phyloP scores from a whole-genome alignment of 768 basidiomycete genomes.

The Lyophyllum shimeji region DNA sequence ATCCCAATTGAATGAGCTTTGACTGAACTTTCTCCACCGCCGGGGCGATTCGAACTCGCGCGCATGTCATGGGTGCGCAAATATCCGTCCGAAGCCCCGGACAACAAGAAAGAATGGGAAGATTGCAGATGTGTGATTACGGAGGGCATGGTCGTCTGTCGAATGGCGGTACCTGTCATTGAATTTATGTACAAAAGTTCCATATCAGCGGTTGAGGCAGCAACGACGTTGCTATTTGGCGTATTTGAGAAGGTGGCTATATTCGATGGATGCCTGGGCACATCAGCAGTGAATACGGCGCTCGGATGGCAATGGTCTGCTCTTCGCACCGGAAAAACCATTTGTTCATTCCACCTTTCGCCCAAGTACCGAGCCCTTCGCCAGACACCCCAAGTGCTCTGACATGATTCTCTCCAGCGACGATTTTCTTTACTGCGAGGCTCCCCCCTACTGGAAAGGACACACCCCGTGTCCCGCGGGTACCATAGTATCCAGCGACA shows the following conservation, averaged over 20 bases:
- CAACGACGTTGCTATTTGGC: slow-evolving; percentile 51
- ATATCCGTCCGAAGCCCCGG: slow-evolving; percentile 73
- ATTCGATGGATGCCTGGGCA: slow-evolving; percentile 16
- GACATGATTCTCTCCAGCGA: slow-evolving; percentile 79
- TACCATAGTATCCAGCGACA: slow-evolving; percentile 66
- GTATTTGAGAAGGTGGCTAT: slow-evolving; percentile 48
- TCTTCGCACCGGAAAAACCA: slow-evolving; percentile 70
- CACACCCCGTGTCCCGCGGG: slow-evolving; percentile 65
- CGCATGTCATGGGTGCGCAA: slow-evolving; percentile 74
- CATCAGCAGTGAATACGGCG: slow-evolving; percentile 3
- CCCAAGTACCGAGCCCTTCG: slow-evolving; percentile 74
- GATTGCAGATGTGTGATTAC: slow-evolving; percentile 64
- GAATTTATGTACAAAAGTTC: slow-evolving; percentile 74
- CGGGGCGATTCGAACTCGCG: slow-evolving; percentile 49
- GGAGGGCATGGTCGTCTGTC: slow-evolving; percentile 57
- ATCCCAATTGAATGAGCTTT: slow-evolving; percentile 83
- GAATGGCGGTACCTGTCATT: slow-evolving; percentile 64
- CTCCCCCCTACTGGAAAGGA: slow-evolving; percentile 70
- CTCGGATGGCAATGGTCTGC: slow-evolving; percentile 1
- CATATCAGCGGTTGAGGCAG: slow-evolving; percentile 55
- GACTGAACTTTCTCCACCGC: slow-evolving; percentile 51
- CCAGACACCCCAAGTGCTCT: slow-evolving; percentile 60
- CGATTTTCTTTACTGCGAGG: slow-evolving; percentile 71
- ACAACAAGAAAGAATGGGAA: slow-evolving; percentile 61
- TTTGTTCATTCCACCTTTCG: slow-evolving; percentile 82